Percentiles rank a stretch among this genome's conserved stretches.
Conservation (phyloP, 1,284 basidiomycete genomes). For the Stygiomarasmius scandens region DNA sequence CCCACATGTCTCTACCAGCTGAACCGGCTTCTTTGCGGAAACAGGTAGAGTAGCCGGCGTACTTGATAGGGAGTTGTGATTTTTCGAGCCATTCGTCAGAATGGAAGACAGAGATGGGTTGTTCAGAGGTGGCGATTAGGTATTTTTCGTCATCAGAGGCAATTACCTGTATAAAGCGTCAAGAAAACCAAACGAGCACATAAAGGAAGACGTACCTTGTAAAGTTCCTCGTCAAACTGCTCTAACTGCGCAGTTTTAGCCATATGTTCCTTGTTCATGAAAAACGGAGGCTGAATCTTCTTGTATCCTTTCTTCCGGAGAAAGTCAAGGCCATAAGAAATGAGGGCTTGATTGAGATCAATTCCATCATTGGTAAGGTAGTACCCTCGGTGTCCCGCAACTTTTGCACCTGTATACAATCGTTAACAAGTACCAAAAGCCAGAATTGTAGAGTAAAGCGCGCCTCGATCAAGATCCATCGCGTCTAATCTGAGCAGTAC, state of each 20-base stretch:
- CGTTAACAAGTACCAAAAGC: not conserved
- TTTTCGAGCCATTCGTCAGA: conserved; percentile 98
- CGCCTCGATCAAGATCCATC: conserved; percentile 95
- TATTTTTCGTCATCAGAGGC: conserved; percentile 97
- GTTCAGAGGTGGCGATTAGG: conserved; percentile 97
- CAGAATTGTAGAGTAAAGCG: conserved; percentile 15
- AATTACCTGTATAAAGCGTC: too few species aligned
- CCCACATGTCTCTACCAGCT: conserved; percentile 98
- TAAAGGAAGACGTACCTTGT: conserved; percentile 66
- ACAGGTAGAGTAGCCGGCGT: conserved; percentile 90
- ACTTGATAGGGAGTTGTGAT: conserved; percentile 87
- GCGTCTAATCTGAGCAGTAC: conserved; percentile 92
- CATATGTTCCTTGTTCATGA: conserved; percentile 99
- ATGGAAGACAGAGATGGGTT: conserved; percentile 96
- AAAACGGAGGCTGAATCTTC: conserved; percentile 97
- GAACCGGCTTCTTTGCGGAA: conserved; percentile 99
- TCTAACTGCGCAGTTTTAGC: conserved; percentile 96
- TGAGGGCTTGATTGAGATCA: conserved; percentile 96
- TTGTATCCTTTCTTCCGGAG: conserved; percentile 83
- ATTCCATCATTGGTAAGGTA: conserved; percentile 95
- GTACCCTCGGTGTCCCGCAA: conserved; percentile 95
- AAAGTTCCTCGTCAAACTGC: conserved; percentile 98
- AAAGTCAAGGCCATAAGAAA: conserved; percentile 95
- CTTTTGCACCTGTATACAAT: conserved; percentile 73
- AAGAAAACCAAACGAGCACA: too few species aligned